Base-by-base conservation (phyloP, 2,329 filamentous ascomycete genomes). In the Colletotrichum spaethianum region DNA sequence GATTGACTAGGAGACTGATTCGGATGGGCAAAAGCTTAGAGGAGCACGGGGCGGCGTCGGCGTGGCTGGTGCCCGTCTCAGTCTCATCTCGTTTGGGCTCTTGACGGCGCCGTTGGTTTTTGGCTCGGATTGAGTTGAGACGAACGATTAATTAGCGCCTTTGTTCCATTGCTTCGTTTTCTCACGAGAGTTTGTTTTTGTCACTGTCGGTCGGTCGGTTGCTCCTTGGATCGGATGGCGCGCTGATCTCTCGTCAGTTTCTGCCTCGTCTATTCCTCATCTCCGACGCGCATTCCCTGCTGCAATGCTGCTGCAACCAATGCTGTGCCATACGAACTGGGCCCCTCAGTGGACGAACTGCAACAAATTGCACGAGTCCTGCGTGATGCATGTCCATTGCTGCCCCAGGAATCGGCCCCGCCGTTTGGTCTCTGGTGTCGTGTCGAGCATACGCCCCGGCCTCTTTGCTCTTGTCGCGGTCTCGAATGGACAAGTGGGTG, bases 141-240 rank as follows among this genome's bases (percentile, higher is more conserved):
- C 65, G 69, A 63, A 59, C 44, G 52, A 48, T 63, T 57, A 59
- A 63, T 48, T 53, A 56, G 64, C 42, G 62, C 38, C 57, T 56
- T 62, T 38, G 56, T 70, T 67, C 67, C 63, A 67, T 70, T 67
- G 63, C 67, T 70, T 70, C 67, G 67, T 67, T 62, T 48, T 59
- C 31, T 26, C 28, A 63, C 20, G 9, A 7, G n/a, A 20, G n/a
- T 50, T 40, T 67, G 18, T 50, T 56, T 67, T 56, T 48, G n/a
- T 66, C 26, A 28, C 31, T 18, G 23, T 23, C 33, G 2, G 12
- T 48, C 16, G 44, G 18, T 11, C 46, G 40, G 20, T 20, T 20
- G n/a, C n/a, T n/a, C n/a, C n/a, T n/a, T n/a, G n/a, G n/a, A n/a
- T n/a, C n/a, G n/a, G n/a, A n/a, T n/a, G n/a, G n/a, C n/a, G n/a